Percentiles rank a stretch among this genome's conserved stretches.
Evolutionary conservation across 139 green algal genomes (phyloP).

Genomic region (Chlorella sp.): DNA sequence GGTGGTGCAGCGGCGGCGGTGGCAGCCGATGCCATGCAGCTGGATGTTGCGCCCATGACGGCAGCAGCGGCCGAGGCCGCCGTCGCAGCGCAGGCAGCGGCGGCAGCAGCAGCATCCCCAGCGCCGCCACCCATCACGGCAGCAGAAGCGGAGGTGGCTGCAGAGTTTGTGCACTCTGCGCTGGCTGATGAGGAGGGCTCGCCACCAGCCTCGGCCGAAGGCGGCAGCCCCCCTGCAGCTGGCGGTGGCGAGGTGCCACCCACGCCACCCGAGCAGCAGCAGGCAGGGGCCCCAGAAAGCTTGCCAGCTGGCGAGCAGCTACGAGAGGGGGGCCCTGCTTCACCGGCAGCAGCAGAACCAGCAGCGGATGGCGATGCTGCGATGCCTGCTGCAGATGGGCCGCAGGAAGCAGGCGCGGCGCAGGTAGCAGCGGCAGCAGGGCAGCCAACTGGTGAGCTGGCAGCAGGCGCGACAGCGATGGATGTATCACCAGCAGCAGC

Average conservation of each 20-base stretch:
- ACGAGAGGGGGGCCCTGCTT: neutral
- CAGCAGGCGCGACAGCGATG: neutral
- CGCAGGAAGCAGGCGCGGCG: too few relatives aligned
- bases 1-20: neutral
- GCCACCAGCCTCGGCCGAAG: neutral
- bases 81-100: neutral
- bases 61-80: too few relatives aligned
- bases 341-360: neutral
- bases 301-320: neutral
- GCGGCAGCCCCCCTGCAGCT: neutral
- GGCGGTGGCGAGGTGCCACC: neutral
- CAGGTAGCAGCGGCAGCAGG: too few relatives aligned
- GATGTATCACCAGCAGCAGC: neutral
- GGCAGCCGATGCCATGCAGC: slow-evolving; percentile 7
- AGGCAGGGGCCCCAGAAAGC: neutral
- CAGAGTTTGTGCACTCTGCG: slow-evolving; percentile 26
- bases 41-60: neutral
- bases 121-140: neutral
- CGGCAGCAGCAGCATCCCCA: neutral
- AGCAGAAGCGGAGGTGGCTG: slow-evolving; percentile 5
- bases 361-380: too few relatives aligned
- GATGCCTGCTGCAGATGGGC: too few relatives aligned
- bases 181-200: slow-evolving; percentile 7
- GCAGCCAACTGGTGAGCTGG: too few relatives aligned
- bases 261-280: slow-evolving; percentile 1